phyloP scores from a whole-genome alignment of 306 rosid species.

The Castanea sativa region DNA sequence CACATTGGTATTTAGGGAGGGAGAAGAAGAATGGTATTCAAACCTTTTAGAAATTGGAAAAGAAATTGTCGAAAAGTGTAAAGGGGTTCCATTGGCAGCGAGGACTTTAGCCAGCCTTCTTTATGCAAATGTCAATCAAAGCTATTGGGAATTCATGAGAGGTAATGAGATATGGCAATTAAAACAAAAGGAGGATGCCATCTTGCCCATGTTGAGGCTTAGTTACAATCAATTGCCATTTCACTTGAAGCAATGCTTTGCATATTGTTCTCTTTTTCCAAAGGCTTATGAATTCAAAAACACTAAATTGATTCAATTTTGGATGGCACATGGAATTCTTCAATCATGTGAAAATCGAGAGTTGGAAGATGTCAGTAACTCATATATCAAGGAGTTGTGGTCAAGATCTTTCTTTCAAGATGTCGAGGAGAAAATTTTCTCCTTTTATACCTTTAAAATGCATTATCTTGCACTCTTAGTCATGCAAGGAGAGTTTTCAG shows the following conservation, averaged over 20 bases:
- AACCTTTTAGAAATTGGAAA: neutral
- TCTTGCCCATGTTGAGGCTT: slow-evolving; percentile 13
- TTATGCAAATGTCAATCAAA: neutral
- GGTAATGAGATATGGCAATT: slow-evolving; percentile 27
- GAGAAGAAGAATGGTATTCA: neutral
- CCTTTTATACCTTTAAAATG: neutral
- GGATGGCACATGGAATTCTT: slow-evolving; percentile 3
- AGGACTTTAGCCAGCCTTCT: slow-evolving; percentile 23
- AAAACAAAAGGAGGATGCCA: neutral
- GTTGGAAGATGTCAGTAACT: neutral
- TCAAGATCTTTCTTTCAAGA: no score
- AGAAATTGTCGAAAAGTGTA: slow-evolving; percentile 26
- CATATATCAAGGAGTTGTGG: neutral
- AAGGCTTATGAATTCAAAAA: neutral
- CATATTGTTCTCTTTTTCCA: slow-evolving; percentile 7
- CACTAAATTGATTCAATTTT: neutral
- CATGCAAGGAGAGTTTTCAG: slow-evolving; percentile 14
- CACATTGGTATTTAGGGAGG: neutral
- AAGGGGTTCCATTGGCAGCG: slow-evolving; percentile 35
- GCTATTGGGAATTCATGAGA: neutral
- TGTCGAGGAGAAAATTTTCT: no score
- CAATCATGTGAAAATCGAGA: neutral
- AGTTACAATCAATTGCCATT: slow-evolving; percentile 18
- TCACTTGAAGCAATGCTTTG: slow-evolving; percentile 11
- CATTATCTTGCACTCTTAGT: slow-evolving; percentile 29